These are phyloP conservation scores for Globisporangium solare DNA, from an alignment of 352 stramenopile genomes.

Conservation along the genomic window DNA sequence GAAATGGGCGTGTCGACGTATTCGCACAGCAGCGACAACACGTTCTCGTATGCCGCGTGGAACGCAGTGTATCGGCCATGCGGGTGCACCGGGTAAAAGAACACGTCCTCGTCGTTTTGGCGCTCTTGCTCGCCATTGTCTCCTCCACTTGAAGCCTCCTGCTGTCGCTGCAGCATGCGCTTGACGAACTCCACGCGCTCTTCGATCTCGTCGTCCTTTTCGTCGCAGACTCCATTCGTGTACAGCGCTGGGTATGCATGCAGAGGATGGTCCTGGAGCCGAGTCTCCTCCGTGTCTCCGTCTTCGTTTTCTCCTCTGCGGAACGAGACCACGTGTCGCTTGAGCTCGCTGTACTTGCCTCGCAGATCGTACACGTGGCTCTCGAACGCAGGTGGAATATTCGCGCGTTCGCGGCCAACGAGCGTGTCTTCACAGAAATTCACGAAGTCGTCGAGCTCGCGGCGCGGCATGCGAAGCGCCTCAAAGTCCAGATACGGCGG, in stretches of 20 bases:
- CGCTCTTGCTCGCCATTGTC: not conserved
- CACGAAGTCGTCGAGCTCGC: conserved; percentile 43
- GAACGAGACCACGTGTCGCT: not conserved
- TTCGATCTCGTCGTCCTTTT: conserved; percentile 49
- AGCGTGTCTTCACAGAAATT: conserved; percentile 49
- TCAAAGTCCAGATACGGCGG: conserved; percentile 13
- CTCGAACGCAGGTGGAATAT: conserved; percentile 38
- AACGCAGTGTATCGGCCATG: conserved; percentile 15
- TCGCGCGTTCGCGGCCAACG: conserved; percentile 21
- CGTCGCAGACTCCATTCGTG: conserved; percentile 42
- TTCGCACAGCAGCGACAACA: conserved; percentile 54
- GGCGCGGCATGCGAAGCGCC: conserved; percentile 26
- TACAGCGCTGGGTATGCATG: conserved; percentile 49
- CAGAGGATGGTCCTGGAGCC: conserved; percentile 27
- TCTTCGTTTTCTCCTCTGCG: not conserved
- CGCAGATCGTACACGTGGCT: conserved; percentile 41
- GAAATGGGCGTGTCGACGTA: conserved; percentile 59
- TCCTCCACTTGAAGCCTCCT: not conserved
- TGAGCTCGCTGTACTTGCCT: conserved; percentile 14
- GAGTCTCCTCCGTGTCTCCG: not conserved
- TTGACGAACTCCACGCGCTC: conserved; percentile 34
- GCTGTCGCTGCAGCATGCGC: conserved; percentile 7
- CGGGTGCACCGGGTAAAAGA: conserved; percentile 56
- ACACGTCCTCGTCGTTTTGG: conserved; percentile 14
- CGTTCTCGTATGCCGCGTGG: conserved; percentile 55